A percentile compares a stretch with the other conserved stretches of the same genome.
Evolutionary conservation across 139 green algal genomes (phyloP).

Genomic region (Yamagishiella unicocca): DNA sequence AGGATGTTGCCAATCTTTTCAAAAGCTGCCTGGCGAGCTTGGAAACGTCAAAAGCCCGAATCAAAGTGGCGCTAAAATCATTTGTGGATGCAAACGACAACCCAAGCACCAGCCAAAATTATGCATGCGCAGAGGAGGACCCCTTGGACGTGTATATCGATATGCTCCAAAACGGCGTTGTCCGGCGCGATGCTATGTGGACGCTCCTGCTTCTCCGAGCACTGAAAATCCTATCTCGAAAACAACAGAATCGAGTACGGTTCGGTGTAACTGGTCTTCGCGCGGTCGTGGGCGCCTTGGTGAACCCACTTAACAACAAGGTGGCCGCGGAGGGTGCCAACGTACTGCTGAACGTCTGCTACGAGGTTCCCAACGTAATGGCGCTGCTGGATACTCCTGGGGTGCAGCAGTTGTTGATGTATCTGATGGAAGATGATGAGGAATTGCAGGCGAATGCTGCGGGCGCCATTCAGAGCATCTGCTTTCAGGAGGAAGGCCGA

Average conservation of each 20-base stretch:
- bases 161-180: constrained; percentile 28
- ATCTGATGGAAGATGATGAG: constrained; percentile 47
- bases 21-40: background rate
- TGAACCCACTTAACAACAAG: constrained; percentile 37
- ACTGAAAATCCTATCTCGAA: constrained; percentile 80
- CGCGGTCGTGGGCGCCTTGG: constrained; percentile 48
- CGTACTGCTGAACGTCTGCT: constrained; percentile 84
- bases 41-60: constrained; percentile 24
- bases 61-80: constrained; percentile 40
- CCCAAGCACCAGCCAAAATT: constrained; percentile 58
- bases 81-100: constrained; percentile 68
- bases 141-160: constrained; percentile 32
- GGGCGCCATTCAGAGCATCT: constrained; percentile 83
- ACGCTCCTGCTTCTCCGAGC: constrained; percentile 40
- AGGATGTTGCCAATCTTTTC: constrained; percentile 24
- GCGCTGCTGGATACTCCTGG: constrained; percentile 60
- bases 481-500: constrained; percentile 64
- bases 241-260: constrained; percentile 65
- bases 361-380: constrained; percentile 66
- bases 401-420: constrained; percentile 59
- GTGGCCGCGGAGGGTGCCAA: constrained; percentile 77
- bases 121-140: constrained; percentile 46
- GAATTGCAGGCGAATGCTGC: constrained; percentile 79
- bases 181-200: constrained; percentile 28
- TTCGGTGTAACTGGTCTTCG: constrained; percentile 51